A percentile compares a stretch with the other conserved stretches of the same genome.
phyloP scores from a whole-genome alignment of 2,329 filamentous ascomycete genomes.

The Magnaporthiopsis incrustans region DNA sequence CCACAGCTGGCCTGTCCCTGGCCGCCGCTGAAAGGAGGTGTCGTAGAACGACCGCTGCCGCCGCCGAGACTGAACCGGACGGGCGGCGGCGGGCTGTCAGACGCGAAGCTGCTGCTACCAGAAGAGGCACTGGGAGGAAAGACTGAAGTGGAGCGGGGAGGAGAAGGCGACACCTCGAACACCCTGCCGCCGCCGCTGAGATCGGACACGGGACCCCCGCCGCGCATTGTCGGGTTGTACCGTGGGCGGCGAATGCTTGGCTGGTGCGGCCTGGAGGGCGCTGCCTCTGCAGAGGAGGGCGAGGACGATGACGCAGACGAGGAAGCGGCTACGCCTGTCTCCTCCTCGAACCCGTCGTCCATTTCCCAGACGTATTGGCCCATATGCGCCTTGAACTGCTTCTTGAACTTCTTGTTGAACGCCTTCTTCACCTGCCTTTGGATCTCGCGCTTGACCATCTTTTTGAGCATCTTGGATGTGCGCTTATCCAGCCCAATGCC shows the following conservation, averaged over 20 bases:
- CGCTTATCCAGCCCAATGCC: background rate
- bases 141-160: background rate
- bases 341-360: no score
- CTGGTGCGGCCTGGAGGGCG: no score
- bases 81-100: background rate
- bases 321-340: background rate
- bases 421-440: background rate
- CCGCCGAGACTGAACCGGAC: background rate
- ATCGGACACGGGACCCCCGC: no score
- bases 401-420: background rate
- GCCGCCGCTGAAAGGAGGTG: no score
- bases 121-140: background rate
- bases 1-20: no score
- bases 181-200: background rate
- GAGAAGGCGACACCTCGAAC: background rate
- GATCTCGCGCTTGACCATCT: background rate
- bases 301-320: background rate
- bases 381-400: background rate
- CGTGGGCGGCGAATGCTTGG: no score
- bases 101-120: background rate
- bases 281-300: background rate
- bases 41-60: no score
- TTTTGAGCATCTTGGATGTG: background rate
- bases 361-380: background rate
- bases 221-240: background rate